Percentiles rank a stretch among this genome's conserved stretches.
phyloP scores from a whole-genome alignment of 768 basidiomycete species.

The Kwoniella dendrophila region DNA sequence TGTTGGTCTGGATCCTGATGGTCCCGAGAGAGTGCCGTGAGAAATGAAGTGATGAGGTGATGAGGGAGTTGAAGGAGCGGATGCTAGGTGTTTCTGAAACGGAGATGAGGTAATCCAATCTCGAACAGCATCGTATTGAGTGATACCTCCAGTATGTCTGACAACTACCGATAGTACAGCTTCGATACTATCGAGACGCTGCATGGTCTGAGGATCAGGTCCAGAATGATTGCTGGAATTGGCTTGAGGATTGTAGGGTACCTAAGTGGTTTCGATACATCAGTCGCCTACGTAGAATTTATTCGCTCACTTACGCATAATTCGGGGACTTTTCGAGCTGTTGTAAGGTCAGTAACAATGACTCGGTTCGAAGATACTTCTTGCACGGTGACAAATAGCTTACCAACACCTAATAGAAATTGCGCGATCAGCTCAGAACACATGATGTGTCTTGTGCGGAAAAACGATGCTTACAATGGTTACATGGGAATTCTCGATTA shows the following conservation, averaged over 20 bases:
- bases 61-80: conserved; percentile 27
- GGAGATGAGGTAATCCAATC: conserved; percentile 36
- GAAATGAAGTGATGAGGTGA: conserved; percentile 21
- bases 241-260: conserved; percentile 51
- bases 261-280: conserved; percentile 15
- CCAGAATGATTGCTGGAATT: conserved; percentile 3
- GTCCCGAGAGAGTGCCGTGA: conserved; percentile 1
- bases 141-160: conserved; percentile 39
- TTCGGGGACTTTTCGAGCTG: conserved; percentile 52
- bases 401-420: conserved; percentile 35
- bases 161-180: conserved; percentile 37
- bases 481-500: conserved; percentile 54
- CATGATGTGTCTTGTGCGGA: too few species aligned
- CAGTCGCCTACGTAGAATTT: conserved; percentile 1
- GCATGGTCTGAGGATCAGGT: conserved; percentile 37
- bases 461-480: conserved; percentile 46
- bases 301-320: conserved; percentile 43
- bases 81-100: conserved; percentile 25
- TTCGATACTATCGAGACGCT: conserved; percentile 41
- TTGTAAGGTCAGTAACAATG: conserved; percentile 2
- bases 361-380: neutral
- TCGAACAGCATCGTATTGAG: conserved; percentile 40
- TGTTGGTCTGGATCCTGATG: conserved; percentile 12
- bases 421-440: neutral
- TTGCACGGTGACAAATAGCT: conserved; percentile 1